Percentiles rank a stretch among this genome's conserved stretches.
phyloP scores from a whole-genome alignment of 2,329 filamentous ascomycete species.

The Trichoderma hamatum region DNA sequence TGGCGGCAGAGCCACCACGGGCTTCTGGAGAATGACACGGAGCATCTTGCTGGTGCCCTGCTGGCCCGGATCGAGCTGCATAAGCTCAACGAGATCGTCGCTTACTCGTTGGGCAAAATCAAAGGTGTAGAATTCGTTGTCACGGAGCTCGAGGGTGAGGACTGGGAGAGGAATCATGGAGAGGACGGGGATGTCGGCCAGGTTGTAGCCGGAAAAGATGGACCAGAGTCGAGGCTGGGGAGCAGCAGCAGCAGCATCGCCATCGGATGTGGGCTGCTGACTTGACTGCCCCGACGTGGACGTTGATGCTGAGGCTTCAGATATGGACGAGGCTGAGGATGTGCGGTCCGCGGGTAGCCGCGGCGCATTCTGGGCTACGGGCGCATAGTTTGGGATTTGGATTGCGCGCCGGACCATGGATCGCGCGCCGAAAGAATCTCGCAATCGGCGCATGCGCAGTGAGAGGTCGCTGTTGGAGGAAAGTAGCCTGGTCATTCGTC shows the following conservation, averaged over 20 bases:
- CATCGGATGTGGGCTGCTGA: background rate
- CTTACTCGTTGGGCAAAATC: conserved; percentile 36
- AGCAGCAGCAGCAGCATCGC: conserved; percentile 9
- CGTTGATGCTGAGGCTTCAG: conserved; percentile 16
- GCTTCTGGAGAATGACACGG: conserved; percentile 24
- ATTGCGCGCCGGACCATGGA: conserved; percentile 26
- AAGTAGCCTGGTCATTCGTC: conserved; percentile 40
- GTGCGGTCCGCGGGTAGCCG: conserved; percentile 26
- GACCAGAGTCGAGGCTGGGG: conserved; percentile 30
- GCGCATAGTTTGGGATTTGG: conserved; percentile 29
- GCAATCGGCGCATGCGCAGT: conserved; percentile 37
- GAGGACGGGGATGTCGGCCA: conserved; percentile 39
- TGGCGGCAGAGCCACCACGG: background rate
- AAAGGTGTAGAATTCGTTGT: conserved; percentile 40
- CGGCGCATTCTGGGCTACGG: conserved; percentile 26
- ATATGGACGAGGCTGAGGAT: conserved; percentile 28
- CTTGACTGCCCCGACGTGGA: background rate
- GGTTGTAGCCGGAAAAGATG: conserved; percentile 38
- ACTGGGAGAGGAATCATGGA: conserved; percentile 41
- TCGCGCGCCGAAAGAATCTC: conserved; percentile 32
- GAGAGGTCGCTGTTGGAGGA: conserved; percentile 42
- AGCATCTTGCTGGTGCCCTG: conserved; percentile 29
- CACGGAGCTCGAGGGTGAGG: conserved; percentile 37
- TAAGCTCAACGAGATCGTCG: conserved; percentile 37
- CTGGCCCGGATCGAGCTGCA: conserved; percentile 28